Evolutionary conservation across 2,329 filamentous ascomycete genomes (phyloP).

Genomic region (Diaporthe amygdali): DNA sequence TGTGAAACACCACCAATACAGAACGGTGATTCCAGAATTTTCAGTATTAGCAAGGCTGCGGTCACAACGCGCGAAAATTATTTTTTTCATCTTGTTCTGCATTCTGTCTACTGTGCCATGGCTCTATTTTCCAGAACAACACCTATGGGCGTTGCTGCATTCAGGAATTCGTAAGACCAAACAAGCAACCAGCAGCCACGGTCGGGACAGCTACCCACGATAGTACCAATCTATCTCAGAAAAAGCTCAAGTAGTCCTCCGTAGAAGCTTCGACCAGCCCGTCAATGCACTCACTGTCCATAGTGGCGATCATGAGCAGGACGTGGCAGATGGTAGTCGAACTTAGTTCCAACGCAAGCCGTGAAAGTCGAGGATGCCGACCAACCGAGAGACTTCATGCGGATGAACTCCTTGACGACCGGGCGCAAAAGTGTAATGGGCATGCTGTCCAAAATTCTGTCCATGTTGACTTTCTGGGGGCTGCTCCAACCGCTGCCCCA

Average conservation of each 20-base stretch:
- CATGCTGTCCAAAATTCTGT: not conserved
- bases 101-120: not conserved
- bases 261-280: not conserved
- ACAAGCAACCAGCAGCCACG: not conserved
- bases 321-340: not conserved
- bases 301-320: not conserved
- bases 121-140: not conserved
- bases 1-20: not conserved
- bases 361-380: not conserved
- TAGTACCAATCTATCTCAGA: not conserved
- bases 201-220: too few relatives aligned
- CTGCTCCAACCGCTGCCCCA: not conserved
- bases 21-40: too few relatives aligned
- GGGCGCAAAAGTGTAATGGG: not conserved
- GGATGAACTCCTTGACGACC: not conserved
- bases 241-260: not conserved
- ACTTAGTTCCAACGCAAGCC: not conserved
- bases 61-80: not conserved
- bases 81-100: too few relatives aligned
- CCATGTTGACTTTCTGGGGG: not conserved
- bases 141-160: not conserved
- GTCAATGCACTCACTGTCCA: not conserved
- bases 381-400: not conserved
- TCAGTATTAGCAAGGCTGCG: too few relatives aligned
- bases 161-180: not conserved